phyloP scores from a whole-genome alignment of 192 early-diverging fungal genomes.

The Mortierella antarctica region DNA sequence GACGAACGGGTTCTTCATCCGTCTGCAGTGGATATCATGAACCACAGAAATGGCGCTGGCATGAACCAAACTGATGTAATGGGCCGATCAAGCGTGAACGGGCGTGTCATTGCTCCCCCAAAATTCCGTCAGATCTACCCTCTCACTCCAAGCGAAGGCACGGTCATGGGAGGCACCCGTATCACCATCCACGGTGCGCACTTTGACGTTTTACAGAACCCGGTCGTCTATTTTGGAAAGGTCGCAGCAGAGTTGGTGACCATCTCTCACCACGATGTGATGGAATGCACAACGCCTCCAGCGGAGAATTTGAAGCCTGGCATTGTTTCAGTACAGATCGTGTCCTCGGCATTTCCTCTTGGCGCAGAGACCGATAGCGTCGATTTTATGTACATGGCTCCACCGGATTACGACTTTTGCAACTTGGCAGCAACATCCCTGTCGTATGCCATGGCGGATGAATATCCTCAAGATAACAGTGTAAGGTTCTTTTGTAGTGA shows the following conservation, averaged over 20 bases:
- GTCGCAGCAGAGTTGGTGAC: conserved; percentile 48
- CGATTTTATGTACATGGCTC: conserved; percentile 51
- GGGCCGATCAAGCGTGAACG: not conserved
- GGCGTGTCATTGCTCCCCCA: conserved; percentile 28
- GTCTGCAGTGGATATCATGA: conserved; percentile 15
- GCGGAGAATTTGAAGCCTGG: conserved; percentile 50
- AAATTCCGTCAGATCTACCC: conserved; percentile 47
- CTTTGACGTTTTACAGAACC: conserved; percentile 51
- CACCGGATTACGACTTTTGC: conserved; percentile 44
- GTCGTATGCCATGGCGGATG: conserved; percentile 39
- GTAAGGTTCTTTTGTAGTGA: conserved; percentile 10
- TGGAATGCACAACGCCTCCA: conserved; percentile 51
- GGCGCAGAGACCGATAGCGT: conserved; percentile 22
- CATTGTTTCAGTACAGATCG: conserved; percentile 42
- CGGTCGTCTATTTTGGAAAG: conserved; percentile 49
- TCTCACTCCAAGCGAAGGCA: conserved; percentile 45
- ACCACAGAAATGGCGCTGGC: not conserved
- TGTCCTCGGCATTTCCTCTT: conserved; percentile 29
- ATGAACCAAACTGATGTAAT: not conserved
- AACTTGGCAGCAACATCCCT: conserved; percentile 46
- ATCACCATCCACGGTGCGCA: conserved; percentile 47
- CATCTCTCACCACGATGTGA: conserved; percentile 50
- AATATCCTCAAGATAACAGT: conserved; percentile 47
- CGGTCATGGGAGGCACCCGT: conserved; percentile 45
- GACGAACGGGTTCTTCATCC: conserved; percentile 39